Evolutionary conservation across 2,329 filamentous ascomycete genomes (phyloP).

Genomic region (Cyclaneusma minus): DNA sequence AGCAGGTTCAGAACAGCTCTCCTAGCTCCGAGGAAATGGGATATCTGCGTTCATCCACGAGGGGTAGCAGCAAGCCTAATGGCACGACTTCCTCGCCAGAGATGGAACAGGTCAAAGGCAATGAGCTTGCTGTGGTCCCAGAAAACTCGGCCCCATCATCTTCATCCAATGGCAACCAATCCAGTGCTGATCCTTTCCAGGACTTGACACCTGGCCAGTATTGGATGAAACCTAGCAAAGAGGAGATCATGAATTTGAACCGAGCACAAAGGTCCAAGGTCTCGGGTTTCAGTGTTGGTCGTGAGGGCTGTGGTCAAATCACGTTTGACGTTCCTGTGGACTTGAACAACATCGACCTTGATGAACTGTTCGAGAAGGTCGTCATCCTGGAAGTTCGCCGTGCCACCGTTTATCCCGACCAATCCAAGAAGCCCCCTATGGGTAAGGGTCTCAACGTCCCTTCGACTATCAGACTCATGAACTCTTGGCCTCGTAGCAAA

Average conservation of each 20-base stretch:
- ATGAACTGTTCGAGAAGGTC: slow-evolving; percentile 64
- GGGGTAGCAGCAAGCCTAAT: slow-evolving; percentile 25
- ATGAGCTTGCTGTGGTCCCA: slow-evolving; percentile 64
- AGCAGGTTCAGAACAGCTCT: slow-evolving; percentile 21
- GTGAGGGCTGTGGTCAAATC: slow-evolving; percentile 66
- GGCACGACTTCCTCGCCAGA: slow-evolving; percentile 32
- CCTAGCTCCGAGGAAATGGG: slow-evolving; percentile 43
- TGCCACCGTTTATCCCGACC: slow-evolving; percentile 70
- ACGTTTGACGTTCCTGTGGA: slow-evolving; percentile 73
- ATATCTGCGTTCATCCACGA: slow-evolving; percentile 37
- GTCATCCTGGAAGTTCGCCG: slow-evolving; percentile 63
- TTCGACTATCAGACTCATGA: slow-evolving; percentile 72
- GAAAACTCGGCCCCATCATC: slow-evolving; percentile 53
- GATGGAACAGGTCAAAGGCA: slow-evolving; percentile 57
- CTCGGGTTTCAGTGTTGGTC: slow-evolving; percentile 64
- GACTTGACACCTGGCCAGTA: slow-evolving; percentile 49
- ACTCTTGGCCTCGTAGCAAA: slow-evolving; percentile 73
- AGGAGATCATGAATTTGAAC: slow-evolving; percentile 66
- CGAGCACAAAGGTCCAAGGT: slow-evolving; percentile 64
- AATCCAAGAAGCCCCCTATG: slow-evolving; percentile 62
- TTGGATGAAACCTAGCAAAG: slow-evolving; percentile 66
- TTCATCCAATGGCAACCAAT: slow-evolving; percentile 22
- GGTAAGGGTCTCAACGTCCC: slow-evolving; percentile 89
- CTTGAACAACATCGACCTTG: slow-evolving; percentile 61
- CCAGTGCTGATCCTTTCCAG: slow-evolving; percentile 12